A percentile compares a stretch with the other conserved stretches of the same genome.
Evolutionary conservation across 1,284 basidiomycete genomes (phyloP).

Genomic region (Phellinidium pouzarii): DNA sequence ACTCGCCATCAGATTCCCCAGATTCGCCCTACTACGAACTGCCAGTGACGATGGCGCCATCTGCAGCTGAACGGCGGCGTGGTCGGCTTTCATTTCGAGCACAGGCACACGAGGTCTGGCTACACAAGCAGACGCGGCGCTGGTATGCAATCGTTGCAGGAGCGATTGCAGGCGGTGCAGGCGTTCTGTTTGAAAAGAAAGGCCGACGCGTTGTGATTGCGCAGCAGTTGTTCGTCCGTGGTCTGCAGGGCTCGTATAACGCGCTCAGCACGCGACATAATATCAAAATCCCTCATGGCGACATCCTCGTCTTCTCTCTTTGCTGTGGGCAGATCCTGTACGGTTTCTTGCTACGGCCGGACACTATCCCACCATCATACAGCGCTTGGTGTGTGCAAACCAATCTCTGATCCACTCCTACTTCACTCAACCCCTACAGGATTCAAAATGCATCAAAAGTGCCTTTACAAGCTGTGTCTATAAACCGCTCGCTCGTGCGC

Average conservation of each 20-base stretch:
- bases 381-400: slow-evolving; percentile 59
- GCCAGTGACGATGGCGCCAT: slow-evolving; percentile 16
- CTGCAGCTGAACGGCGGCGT: slow-evolving; percentile 27
- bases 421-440: slow-evolving; percentile 28
- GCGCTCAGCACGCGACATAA: slow-evolving; percentile 58
- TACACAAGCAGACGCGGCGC: slow-evolving; percentile 58
- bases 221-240: slow-evolving; percentile 88
- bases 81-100: slow-evolving; percentile 55
- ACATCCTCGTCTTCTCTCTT: slow-evolving; percentile 76
- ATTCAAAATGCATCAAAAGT: slow-evolving; percentile 63
- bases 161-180: slow-evolving; percentile 73
- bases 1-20: slow-evolving; percentile 18
- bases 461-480: slow-evolving; percentile 49
- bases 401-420: not conserved
- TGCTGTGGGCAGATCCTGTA: slow-evolving; percentile 90
- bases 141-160: slow-evolving; percentile 93
- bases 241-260: slow-evolving; percentile 81
- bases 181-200: slow-evolving; percentile 77
- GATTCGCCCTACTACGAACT: slow-evolving; percentile 21
- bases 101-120: slow-evolving; percentile 53
- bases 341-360: slow-evolving; percentile 74
- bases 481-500: slow-evolving; percentile 58
- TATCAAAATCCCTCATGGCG: slow-evolving; percentile 78
- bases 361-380: slow-evolving; percentile 78
- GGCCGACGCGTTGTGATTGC: slow-evolving; percentile 68